Evolutionary conservation across 2,329 filamentous ascomycete genomes (phyloP).

Genomic region (Microascus cirrosus): DNA sequence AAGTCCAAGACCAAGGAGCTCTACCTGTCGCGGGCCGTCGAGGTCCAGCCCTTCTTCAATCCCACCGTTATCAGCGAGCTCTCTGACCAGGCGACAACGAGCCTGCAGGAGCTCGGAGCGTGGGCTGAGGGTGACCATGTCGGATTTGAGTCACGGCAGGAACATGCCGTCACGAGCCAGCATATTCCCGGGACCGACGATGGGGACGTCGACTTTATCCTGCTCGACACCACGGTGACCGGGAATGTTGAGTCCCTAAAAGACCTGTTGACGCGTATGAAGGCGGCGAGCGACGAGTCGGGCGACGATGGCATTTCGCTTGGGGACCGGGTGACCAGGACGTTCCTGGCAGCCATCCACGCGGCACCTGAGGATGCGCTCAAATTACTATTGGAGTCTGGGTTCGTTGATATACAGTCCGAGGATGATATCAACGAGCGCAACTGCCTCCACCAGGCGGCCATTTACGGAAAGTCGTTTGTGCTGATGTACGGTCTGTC

Average conservation of each 20-base stretch:
- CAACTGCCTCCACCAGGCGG: conserved; percentile 93
- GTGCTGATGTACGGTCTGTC: conserved; percentile 69
- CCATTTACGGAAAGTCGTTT: conserved; percentile 77
- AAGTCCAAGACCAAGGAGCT: conserved; percentile 98
- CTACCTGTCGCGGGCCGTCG: conserved; percentile 88
- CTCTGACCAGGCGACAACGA: conserved; percentile 95
- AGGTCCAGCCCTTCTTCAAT: conserved; percentile 98
- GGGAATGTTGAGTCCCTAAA: conserved; percentile 68
- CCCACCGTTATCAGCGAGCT: conserved; percentile 92
- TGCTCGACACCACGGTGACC: conserved; percentile 75
- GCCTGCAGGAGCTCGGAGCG: conserved; percentile 83
- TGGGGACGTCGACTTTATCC: conserved; percentile 76
- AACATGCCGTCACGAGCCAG: conserved; percentile 55
- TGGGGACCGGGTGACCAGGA: conserved; percentile 72
- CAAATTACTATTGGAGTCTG: conserved; percentile 65
- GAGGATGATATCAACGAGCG: conserved; percentile 97
- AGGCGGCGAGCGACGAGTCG: conserved; percentile 38
- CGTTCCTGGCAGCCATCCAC: conserved; percentile 81
- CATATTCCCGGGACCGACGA: conserved; percentile 68
- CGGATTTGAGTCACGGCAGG: conserved; percentile 55
- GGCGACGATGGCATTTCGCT: conserved; percentile 42
- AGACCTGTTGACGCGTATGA: conserved; percentile 71
- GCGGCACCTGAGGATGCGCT: conserved; percentile 72
- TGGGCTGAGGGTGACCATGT: conserved; percentile 97
- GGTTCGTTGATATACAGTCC: conserved; percentile 77